These are phyloP conservation scores for Penicillium janthinellum DNA, from an alignment of 2,329 filamentous ascomycete genomes.

Conservation along the genomic window DNA sequence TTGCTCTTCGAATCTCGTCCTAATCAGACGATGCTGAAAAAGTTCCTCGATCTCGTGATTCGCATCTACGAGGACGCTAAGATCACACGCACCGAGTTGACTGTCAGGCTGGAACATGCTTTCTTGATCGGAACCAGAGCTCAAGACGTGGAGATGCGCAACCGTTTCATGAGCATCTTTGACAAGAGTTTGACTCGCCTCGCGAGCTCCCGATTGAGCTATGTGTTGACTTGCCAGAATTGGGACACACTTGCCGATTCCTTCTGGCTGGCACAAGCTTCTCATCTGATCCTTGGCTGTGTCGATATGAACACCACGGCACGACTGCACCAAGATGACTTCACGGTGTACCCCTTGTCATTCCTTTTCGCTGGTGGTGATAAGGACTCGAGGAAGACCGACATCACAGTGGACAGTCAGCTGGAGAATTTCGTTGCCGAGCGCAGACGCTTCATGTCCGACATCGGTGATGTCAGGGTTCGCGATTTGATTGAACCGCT, in stretches of 20 bases:
- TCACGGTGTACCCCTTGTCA: slow-evolving; percentile 73
- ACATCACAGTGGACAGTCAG: slow-evolving; percentile 76
- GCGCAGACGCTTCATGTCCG: slow-evolving; percentile 80
- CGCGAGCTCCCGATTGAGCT: slow-evolving; percentile 82
- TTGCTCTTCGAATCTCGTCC: slow-evolving; percentile 84
- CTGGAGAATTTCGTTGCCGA: slow-evolving; percentile 76
- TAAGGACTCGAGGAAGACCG: slow-evolving; percentile 65
- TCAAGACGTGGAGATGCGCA: slow-evolving; percentile 93
- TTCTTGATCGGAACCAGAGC: slow-evolving; percentile 95
- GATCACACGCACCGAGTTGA: slow-evolving; percentile 91
- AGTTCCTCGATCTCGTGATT: slow-evolving; percentile 94
- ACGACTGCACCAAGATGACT: slow-evolving; percentile 80
- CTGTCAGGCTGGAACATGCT: slow-evolving; percentile 94
- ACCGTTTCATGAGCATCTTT: slow-evolving; percentile 94
- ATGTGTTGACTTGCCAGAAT: slow-evolving; percentile 88
- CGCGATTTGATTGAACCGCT: slow-evolving; percentile 89
- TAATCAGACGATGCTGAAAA: slow-evolving; percentile 82
- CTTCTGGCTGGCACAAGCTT: slow-evolving; percentile 95
- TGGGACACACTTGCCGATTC: slow-evolving; percentile 95
- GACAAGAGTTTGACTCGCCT: slow-evolving; percentile 93
- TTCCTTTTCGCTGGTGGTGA: slow-evolving; percentile 72
- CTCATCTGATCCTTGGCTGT: slow-evolving; percentile 86
- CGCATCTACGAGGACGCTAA: slow-evolving; percentile 98
- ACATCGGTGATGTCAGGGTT: slow-evolving; percentile 82
- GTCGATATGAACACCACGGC: slow-evolving; percentile 81